phyloP scores from a whole-genome alignment of 768 basidiomycete genomes.

The Auricularia auricula-judae region DNA sequence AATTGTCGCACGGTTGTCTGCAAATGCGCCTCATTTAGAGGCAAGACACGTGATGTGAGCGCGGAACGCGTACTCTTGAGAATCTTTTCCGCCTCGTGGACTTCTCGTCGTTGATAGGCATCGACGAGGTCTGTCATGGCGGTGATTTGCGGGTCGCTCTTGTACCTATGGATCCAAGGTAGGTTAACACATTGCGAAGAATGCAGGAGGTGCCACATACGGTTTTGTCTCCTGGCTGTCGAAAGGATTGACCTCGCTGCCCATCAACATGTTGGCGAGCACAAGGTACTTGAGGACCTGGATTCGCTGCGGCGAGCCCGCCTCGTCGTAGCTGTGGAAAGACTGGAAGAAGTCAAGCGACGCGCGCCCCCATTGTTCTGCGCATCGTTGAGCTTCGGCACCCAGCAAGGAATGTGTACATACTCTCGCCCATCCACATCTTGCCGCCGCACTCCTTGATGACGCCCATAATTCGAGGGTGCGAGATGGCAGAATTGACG shows the following conservation, averaged over 20 bases:
- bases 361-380: constrained; percentile 93
- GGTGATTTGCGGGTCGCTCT: constrained; percentile 90
- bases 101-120: constrained; percentile 92
- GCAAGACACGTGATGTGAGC: background rate
- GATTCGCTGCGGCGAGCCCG: constrained; percentile 90
- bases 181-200: too few relatives aligned
- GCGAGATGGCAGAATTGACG: constrained; percentile 92
- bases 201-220: constrained; percentile 29
- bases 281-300: constrained; percentile 98
- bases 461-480: constrained; percentile 96
- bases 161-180: constrained; percentile 46
- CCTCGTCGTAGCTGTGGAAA: constrained; percentile 97
- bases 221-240: constrained; percentile 99
- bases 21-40: background rate
- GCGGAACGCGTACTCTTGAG: constrained; percentile 48
- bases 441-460: constrained; percentile 99
- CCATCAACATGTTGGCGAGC: constrained; percentile 94
- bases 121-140: constrained; percentile 97
- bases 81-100: constrained; percentile 96
- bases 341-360: constrained; percentile 99
- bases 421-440: constrained; percentile 99
- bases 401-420: constrained; percentile 15
- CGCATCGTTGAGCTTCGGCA: background rate
- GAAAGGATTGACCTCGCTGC: constrained; percentile 97
- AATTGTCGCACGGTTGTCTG: constrained; percentile 90